These are phyloP conservation scores for Chlorencoelia australis DNA, from an alignment of 2,329 filamentous ascomycete genomes.

Conservation along the genomic window DNA sequence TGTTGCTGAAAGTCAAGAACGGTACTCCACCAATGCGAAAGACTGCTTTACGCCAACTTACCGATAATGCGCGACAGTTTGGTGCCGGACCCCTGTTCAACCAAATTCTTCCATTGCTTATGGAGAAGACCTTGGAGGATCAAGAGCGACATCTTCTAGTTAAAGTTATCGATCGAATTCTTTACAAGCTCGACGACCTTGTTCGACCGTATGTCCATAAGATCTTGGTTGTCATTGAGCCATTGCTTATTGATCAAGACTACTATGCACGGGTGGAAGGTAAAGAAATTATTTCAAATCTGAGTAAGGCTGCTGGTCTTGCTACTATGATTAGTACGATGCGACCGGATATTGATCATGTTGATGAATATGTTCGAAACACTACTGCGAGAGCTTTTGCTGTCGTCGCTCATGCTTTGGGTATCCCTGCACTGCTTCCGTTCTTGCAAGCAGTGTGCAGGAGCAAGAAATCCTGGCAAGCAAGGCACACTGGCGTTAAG, in stretches of 20 bases:
- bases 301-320: constrained; percentile 90
- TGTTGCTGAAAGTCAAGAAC: constrained; percentile 97
- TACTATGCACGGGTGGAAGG: constrained; percentile 98
- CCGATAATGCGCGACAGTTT: constrained; percentile 93
- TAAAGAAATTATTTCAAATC: constrained; percentile 96
- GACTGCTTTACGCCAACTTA: constrained; percentile 91
- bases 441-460: constrained; percentile 93
- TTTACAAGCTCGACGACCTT: constrained; percentile 96
- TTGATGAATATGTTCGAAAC: constrained; percentile 96
- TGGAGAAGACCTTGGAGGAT: constrained; percentile 97
- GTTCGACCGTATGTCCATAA: constrained; percentile 96
- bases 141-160: constrained; percentile 96
- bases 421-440: constrained; percentile 87
- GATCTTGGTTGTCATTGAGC: constrained; percentile 96
- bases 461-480: constrained; percentile 99
- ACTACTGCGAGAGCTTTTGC: constrained; percentile 95
- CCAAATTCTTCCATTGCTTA: constrained; percentile 89
- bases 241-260: constrained; percentile 97
- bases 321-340: constrained; percentile 99
- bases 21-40: constrained; percentile 98
- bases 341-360: constrained; percentile 96
- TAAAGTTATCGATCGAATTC: constrained; percentile 96
- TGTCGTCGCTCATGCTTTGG: constrained; percentile 90
- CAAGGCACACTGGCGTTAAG: constrained; percentile 94
- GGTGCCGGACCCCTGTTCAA: constrained; percentile 92